Percentiles rank a stretch among this genome's conserved stretches.
Evolutionary conservation across 2,329 filamentous ascomycete species (phyloP).

Genomic region (Aspergillus hortae): DNA sequence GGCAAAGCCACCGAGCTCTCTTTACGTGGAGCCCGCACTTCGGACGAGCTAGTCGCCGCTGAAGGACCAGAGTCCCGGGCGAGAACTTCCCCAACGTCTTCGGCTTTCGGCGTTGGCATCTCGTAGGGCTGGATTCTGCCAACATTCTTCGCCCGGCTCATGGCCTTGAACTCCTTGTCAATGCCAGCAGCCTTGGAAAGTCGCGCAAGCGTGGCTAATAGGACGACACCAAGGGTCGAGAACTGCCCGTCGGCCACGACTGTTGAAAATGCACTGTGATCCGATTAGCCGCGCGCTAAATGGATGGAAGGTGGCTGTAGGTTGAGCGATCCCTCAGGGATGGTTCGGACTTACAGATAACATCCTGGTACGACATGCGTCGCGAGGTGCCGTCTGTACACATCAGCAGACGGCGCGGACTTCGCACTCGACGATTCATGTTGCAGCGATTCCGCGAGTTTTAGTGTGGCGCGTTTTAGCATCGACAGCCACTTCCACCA

Average conservation of each 20-base stretch:
- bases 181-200: slow-evolving; percentile 46
- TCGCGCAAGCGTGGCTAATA: slow-evolving; percentile 63
- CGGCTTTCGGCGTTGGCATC: slow-evolving; percentile 7
- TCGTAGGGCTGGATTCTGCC: background rate
- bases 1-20: background rate
- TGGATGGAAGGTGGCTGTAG: background rate
- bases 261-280: slow-evolving; percentile 57
- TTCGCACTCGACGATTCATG: slow-evolving; percentile 19
- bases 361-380: slow-evolving; percentile 37
- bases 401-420: slow-evolving; percentile 9
- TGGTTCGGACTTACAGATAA: slow-evolving; percentile 35
- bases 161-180: slow-evolving; percentile 21
- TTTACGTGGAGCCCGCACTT: background rate
- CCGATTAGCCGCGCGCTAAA: background rate
- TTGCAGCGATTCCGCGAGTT: slow-evolving; percentile 49
- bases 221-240: slow-evolving; percentile 65
- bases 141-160: slow-evolving; percentile 1
- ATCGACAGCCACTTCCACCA: slow-evolving; percentile 78
- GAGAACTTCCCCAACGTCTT: slow-evolving; percentile 25
- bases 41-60: background rate
- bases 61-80: slow-evolving; percentile 12
- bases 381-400: slow-evolving; percentile 32
- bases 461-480: slow-evolving; percentile 63
- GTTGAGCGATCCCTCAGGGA: background rate
- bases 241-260: slow-evolving; percentile 70